Percentiles rank a stretch among this genome's conserved stretches.
Evolutionary conservation across 2,329 filamentous ascomycete species (phyloP).

Genomic region (Exutisphaerella laricina): DNA sequence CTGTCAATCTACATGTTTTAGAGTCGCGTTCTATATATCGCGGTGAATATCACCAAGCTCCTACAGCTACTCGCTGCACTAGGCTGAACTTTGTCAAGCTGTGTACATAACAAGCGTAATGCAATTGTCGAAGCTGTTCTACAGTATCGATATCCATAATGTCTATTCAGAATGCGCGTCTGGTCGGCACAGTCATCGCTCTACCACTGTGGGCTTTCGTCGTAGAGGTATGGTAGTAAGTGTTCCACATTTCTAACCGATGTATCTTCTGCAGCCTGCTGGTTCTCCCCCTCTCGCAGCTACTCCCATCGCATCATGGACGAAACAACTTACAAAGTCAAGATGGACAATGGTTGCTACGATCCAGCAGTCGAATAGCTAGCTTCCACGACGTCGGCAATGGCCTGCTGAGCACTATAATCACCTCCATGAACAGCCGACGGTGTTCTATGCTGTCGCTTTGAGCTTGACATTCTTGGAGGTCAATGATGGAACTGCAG

Average conservation of each 20-base stretch:
- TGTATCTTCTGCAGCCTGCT: background rate
- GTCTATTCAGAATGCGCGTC: conserved; percentile 6
- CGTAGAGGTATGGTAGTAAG: conserved; percentile 16
- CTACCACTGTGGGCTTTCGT: conserved; percentile 14
- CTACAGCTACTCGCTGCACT: too few species aligned
- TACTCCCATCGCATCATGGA: conserved; percentile 17
- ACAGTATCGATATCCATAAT: too few species aligned
- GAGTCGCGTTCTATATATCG: too few species aligned
- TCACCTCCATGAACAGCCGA: conserved; percentile 22
- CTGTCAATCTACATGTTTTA: too few species aligned
- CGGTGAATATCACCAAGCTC: too few species aligned
- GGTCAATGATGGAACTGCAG: conserved; percentile 26
- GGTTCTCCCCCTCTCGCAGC: background rate
- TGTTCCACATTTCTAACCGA: background rate
- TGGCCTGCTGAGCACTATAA: conserved; percentile 21
- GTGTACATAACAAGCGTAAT: too few species aligned
- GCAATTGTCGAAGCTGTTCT: too few species aligned
- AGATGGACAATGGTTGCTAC: background rate
- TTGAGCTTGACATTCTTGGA: conserved; percentile 35
- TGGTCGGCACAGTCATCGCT: conserved; percentile 13
- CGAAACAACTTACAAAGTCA: conserved; percentile 14
- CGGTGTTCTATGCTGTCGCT: conserved; percentile 39
- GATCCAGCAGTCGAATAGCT: conserved; percentile 5
- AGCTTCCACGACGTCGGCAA: conserved; percentile 12
- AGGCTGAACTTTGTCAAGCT: too few species aligned